phyloP scores from a whole-genome alignment of 139 green algal species.

The Volvox africanus region DNA sequence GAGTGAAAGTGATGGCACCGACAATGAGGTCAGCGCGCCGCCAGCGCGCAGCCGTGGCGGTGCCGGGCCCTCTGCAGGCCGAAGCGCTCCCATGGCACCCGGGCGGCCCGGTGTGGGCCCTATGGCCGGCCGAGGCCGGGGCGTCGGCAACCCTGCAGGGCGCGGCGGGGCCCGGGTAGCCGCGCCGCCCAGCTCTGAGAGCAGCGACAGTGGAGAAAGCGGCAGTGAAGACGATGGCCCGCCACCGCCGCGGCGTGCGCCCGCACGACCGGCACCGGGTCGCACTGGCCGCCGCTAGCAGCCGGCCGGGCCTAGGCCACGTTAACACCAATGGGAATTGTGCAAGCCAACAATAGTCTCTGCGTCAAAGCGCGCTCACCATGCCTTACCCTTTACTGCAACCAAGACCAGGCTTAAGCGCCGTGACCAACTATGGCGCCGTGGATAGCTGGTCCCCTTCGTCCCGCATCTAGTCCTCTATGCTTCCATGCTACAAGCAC shows the following conservation, averaged over 20 bases:
- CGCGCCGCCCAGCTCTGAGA: not conserved
- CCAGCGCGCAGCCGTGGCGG: not conserved
- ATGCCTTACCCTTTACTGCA: no score
- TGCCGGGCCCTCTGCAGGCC: not conserved
- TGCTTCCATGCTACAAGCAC: no score
- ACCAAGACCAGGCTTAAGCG: no score
- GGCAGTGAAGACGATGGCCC: slow-evolving; percentile 11
- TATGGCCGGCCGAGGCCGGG: not conserved
- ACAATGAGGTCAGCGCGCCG: slow-evolving; percentile 1
- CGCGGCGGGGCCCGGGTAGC: not conserved
- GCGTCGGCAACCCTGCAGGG: not conserved
- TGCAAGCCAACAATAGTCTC: no score
- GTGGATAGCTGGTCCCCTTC: no score
- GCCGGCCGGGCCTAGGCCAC: not conserved
- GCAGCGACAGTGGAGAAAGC: not conserved
- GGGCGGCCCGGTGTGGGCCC: not conserved
- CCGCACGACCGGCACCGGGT: not conserved
- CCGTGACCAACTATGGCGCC: no score
- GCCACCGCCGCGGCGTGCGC: not conserved
- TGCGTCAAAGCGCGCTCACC: no score
- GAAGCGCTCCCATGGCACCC: not conserved
- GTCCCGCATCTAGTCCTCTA: no score
- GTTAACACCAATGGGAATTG: no score
- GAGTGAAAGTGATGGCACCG: slow-evolving; percentile 6
- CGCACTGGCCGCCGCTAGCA: slow-evolving; percentile 7